phyloP scores from a whole-genome alignment of 2,329 filamentous ascomycete genomes.

The Talaromyces sp. region DNA sequence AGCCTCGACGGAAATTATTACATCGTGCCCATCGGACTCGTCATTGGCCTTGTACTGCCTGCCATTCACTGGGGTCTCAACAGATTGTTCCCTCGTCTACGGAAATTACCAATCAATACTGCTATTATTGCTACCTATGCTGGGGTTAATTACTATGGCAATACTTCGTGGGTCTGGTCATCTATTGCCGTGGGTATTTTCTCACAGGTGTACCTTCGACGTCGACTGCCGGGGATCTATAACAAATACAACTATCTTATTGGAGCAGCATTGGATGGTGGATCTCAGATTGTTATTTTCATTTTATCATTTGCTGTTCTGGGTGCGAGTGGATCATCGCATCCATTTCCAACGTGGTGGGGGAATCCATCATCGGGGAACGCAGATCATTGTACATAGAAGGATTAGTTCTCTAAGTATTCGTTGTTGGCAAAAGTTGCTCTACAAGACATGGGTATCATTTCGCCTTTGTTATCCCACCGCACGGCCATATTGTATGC shows the following conservation, averaged over 20 bases:
- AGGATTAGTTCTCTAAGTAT: too few species aligned
- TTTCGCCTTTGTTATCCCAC: too few species aligned
- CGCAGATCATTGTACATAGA: conserved; percentile 12
- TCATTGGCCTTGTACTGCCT: conserved; percentile 52
- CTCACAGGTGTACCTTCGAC: conserved; percentile 41
- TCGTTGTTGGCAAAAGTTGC: too few species aligned
- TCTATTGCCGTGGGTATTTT: conserved; percentile 21
- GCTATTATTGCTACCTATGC: conserved; percentile 20
- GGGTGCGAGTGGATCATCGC: conserved; percentile 45
- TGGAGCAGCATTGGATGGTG: conserved; percentile 47
- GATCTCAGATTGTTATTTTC: conserved; percentile 45
- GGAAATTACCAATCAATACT: conserved; percentile 22
- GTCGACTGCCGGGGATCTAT: conserved; percentile 40
- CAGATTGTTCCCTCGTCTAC: conserved; percentile 17
- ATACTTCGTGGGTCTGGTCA: conserved; percentile 25
- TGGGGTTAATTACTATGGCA: conserved; percentile 19
- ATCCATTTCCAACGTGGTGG: conserved; percentile 43
- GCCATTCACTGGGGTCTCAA: conserved; percentile 43
- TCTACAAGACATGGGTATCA: too few species aligned
- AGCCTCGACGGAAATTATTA: conserved; percentile 46
- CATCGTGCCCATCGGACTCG: conserved; percentile 54
- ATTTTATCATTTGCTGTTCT: conserved; percentile 49
- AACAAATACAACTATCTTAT: conserved; percentile 49
- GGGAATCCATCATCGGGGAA: conserved; percentile 30
- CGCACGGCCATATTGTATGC: too few species aligned